These are phyloP conservation scores for Coniochaeta sp. DNA, from an alignment of 2,329 filamentous ascomycete genomes.

Conservation along the genomic window DNA sequence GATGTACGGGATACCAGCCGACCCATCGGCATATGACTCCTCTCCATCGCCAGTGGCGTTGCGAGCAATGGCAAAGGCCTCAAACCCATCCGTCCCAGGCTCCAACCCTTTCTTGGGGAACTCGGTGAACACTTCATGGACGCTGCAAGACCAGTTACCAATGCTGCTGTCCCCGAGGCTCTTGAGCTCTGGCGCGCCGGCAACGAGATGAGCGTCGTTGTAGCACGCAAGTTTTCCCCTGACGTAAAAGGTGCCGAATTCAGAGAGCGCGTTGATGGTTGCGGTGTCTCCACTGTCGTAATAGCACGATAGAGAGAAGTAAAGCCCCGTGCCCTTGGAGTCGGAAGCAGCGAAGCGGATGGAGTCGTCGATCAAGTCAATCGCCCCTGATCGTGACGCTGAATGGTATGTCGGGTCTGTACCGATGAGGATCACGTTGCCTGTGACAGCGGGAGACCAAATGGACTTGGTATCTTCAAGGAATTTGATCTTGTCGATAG, in stretches of 20 bases:
- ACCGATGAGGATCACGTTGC: slow-evolving; percentile 34
- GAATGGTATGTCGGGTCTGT: slow-evolving; percentile 27
- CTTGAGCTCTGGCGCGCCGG: slow-evolving; percentile 22
- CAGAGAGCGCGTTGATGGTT: slow-evolving; percentile 17
- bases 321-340: slow-evolving; percentile 25
- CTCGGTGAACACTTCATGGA: slow-evolving; percentile 31
- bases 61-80: slow-evolving; percentile 30
- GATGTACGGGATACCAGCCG: slow-evolving; percentile 32
- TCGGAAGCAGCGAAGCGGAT: slow-evolving; percentile 26
- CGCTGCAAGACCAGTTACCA: slow-evolving; percentile 33
- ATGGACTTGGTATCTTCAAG: slow-evolving; percentile 27
- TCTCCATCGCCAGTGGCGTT: slow-evolving; percentile 25
- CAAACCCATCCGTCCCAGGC: slow-evolving; percentile 21
- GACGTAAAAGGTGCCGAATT: slow-evolving; percentile 30
- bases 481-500: slow-evolving; percentile 22
- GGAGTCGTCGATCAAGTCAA: slow-evolving; percentile 28
- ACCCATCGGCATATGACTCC: slow-evolving; percentile 25
- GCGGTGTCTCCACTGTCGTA: slow-evolving; percentile 19
- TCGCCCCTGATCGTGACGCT: slow-evolving; percentile 20
- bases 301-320: slow-evolving; percentile 34
- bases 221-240: slow-evolving; percentile 30
- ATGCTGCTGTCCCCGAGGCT: slow-evolving; percentile 27
- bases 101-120: slow-evolving; percentile 24
- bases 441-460: slow-evolving; percentile 31
- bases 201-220: slow-evolving; percentile 31